Evolutionary conservation across 176 grass and related monocot genomes (phyloP).

Genomic region (Raddia distichophylla): DNA sequence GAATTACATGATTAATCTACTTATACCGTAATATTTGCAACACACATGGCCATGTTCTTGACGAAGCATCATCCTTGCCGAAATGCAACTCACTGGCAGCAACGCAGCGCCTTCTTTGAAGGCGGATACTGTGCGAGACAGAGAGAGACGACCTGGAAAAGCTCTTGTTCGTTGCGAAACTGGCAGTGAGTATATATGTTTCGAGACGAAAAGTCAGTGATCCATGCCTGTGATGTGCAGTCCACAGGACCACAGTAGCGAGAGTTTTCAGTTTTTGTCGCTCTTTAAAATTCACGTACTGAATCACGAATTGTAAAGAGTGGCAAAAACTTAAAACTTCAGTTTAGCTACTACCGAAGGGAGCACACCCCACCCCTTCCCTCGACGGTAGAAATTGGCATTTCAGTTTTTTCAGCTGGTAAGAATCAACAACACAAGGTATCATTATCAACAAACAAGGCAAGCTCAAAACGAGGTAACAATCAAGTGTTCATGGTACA

Average conservation of each 20-base stretch:
- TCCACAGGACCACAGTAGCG: neutral
- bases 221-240: neutral
- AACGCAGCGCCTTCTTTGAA: conserved; percentile 1
- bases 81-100: conserved; percentile 33
- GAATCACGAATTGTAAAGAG: no score
- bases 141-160: conserved; percentile 31
- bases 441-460: neutral
- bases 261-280: no score
- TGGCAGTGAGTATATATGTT: neutral
- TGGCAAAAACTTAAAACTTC: no score
- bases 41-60: neutral
- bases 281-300: no score
- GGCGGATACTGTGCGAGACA: neutral
- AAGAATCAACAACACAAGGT: neutral
- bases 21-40: no score
- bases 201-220: neutral
- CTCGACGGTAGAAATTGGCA: neutral
- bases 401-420: neutral
- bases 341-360: neutral
- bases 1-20: no score
- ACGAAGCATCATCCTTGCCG: conserved; percentile 11
- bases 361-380: neutral
- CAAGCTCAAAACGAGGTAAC: neutral
- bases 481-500: neutral
- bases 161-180: conserved; percentile 21